Evolutionary conservation across 2,329 filamentous ascomycete species (phyloP).

Genomic region (Trichoderma semiorbis): DNA sequence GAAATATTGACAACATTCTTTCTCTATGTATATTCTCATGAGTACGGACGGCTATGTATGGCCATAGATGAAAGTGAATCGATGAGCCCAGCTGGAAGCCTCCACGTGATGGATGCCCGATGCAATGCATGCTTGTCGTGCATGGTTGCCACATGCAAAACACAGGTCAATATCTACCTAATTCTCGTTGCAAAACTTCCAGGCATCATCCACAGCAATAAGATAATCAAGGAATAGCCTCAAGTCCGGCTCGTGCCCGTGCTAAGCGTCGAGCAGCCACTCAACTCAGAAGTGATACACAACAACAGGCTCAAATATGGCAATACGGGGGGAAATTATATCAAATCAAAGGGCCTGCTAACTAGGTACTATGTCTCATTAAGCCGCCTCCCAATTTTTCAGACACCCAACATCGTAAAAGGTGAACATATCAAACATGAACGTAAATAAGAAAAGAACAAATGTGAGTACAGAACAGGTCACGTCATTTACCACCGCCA

Average conservation of each 20-base stretch:
- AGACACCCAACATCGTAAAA: slow-evolving; percentile 72
- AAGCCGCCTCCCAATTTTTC: slow-evolving; percentile 30
- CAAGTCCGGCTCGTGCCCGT: background rate
- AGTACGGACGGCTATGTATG: background rate
- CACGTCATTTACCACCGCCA: background rate
- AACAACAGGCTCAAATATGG: background rate
- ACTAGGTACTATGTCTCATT: slow-evolving; percentile 30
- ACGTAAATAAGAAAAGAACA: background rate
- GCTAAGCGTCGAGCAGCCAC: background rate
- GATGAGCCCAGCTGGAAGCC: background rate
- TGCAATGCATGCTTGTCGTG: slow-evolving; percentile 9
- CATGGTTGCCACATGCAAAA: background rate
- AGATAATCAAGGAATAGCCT: background rate
- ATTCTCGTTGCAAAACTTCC: background rate
- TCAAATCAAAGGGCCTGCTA: slow-evolving; percentile 57
- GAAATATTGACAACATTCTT: background rate
- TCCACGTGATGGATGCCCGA: slow-evolving; percentile 6
- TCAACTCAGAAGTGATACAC: background rate
- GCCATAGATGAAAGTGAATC: background rate
- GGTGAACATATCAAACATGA: background rate
- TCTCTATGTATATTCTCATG: background rate
- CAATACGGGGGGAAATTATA: background rate
- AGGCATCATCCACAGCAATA: no score
- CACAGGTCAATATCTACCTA: background rate
- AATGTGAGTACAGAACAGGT: slow-evolving; percentile 35